Evolutionary conservation across 1,284 basidiomycete species (phyloP).

Genomic region (Cystobasidium sp.): DNA sequence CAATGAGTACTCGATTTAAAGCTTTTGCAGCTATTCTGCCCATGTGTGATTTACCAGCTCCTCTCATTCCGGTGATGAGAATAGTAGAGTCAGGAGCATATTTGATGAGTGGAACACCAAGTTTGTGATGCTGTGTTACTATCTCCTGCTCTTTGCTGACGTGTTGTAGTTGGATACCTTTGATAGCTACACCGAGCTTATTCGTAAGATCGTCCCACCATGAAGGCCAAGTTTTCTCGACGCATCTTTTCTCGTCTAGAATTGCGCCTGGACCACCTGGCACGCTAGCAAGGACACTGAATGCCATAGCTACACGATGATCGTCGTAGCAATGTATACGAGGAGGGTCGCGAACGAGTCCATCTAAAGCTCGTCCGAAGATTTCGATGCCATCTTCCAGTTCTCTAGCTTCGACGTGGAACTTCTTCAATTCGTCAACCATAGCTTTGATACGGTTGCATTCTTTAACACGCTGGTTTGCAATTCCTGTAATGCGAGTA

Average conservation of each 20-base stretch:
- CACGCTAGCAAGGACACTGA: conserved; percentile 81
- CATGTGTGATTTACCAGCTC: conserved; percentile 91
- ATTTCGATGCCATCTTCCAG: conserved; percentile 92
- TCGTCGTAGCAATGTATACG: conserved; percentile 93
- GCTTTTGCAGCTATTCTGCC: conserved; percentile 76
- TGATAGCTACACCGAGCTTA: conserved; percentile 90
- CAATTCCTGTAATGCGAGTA: conserved; percentile 90
- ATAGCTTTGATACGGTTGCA: conserved; percentile 96
- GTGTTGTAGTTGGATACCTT: conserved; percentile 74
- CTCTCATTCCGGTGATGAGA: conserved; percentile 93
- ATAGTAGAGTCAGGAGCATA: conserved; percentile 66
- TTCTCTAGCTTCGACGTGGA: conserved; percentile 90
- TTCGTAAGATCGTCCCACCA: conserved; percentile 99
- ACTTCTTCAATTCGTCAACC: conserved; percentile 94
- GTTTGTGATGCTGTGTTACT: conserved; percentile 29
- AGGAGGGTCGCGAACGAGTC: conserved; percentile 54
- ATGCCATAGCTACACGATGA: conserved; percentile 98
- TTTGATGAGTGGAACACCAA: conserved; percentile 44
- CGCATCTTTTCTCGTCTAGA: conserved; percentile 94
- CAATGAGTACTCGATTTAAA: conserved; percentile 78
- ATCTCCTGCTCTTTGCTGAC: conserved; percentile 47
- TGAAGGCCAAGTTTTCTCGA: conserved; percentile 99
- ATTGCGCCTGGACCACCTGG: conserved; percentile 68
- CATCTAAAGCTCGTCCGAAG: conserved; percentile 68
- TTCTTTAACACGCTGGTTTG: conserved; percentile 98